Conservation (phyloP, 179 eudicot genomes). For the Spinacia oleracea region DNA sequence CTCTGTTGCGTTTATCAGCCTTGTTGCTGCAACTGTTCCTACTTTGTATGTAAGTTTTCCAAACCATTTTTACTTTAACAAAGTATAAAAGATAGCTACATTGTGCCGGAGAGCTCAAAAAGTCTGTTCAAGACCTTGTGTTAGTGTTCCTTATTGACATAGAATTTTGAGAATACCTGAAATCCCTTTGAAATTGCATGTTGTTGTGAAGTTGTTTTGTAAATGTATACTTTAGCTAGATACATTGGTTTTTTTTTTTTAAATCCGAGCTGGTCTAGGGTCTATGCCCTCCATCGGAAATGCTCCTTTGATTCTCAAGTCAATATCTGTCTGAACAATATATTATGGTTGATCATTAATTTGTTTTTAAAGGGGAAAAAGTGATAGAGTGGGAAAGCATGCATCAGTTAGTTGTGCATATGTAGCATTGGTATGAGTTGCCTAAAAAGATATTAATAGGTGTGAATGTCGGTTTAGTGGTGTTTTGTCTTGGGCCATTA, state of each 20-base stretch:
- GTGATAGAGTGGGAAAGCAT: background rate
- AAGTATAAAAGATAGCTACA: background rate
- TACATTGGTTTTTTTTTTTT: too few species aligned
- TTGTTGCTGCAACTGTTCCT: constrained; percentile 68
- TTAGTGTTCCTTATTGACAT: background rate
- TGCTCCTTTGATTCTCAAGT: background rate
- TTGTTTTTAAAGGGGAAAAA: background rate
- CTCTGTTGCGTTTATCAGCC: constrained; percentile 54
- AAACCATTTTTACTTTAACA: background rate
- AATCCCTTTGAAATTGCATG: background rate
- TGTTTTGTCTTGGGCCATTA: background rate
- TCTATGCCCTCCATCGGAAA: too few species aligned
- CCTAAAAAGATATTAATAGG: background rate
- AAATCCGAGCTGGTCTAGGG: too few species aligned
- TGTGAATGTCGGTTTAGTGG: background rate
- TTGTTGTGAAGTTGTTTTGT: too few species aligned
- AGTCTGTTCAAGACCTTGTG: constrained; percentile 10
- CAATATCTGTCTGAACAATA: background rate
- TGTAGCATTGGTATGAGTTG: background rate
- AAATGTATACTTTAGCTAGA: too few species aligned
- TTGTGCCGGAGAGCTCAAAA: background rate
- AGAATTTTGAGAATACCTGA: background rate
- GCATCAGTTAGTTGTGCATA: background rate
- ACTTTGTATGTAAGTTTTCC: constrained; percentile 53
- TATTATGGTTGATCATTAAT: background rate